These are phyloP conservation scores for Styphnolobium japonicum DNA, from an alignment of 306 rosid species.

Conservation along the genomic window DNA sequence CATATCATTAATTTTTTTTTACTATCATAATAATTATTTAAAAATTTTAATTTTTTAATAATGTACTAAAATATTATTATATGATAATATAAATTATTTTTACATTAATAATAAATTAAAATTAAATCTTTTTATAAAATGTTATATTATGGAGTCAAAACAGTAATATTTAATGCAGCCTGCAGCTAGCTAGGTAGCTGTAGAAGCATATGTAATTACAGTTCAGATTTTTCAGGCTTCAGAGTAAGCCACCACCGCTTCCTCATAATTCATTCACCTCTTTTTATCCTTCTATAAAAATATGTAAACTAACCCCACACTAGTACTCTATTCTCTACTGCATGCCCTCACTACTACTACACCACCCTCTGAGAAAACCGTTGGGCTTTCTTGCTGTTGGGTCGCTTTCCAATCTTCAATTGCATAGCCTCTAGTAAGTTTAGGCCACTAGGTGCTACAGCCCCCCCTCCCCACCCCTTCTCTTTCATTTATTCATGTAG, in stretches of 20 bases:
- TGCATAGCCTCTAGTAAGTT: neutral
- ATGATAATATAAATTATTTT: too few relatives aligned
- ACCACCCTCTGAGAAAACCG: constrained; percentile 47
- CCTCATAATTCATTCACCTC: neutral
- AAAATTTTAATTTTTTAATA: too few relatives aligned
- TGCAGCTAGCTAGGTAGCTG: constrained; percentile 37
- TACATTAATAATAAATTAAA: too few relatives aligned
- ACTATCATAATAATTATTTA: too few relatives aligned
- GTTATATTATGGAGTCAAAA: too few relatives aligned
- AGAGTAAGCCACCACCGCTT: neutral
- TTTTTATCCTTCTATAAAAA: constrained; percentile 10
- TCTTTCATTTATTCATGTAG: constrained; percentile 37
- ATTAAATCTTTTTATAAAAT: too few relatives aligned
- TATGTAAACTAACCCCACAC: constrained; percentile 51
- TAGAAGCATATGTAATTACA: constrained; percentile 30
- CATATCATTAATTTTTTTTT: too few relatives aligned
- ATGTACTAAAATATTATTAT: too few relatives aligned
- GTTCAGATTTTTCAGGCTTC: constrained; percentile 7
- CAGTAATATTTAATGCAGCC: too few relatives aligned
- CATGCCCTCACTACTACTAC: constrained; percentile 17
- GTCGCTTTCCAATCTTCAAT: constrained; percentile 59
- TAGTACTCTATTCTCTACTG: constrained; percentile 29
- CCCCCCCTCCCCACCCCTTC: neutral
- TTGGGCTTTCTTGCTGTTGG: constrained; percentile 45
- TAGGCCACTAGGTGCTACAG: constrained; percentile 38